Conservation (phyloP, 2,329 filamentous ascomycete species). For the Ambrosiella xylebori region DNA sequence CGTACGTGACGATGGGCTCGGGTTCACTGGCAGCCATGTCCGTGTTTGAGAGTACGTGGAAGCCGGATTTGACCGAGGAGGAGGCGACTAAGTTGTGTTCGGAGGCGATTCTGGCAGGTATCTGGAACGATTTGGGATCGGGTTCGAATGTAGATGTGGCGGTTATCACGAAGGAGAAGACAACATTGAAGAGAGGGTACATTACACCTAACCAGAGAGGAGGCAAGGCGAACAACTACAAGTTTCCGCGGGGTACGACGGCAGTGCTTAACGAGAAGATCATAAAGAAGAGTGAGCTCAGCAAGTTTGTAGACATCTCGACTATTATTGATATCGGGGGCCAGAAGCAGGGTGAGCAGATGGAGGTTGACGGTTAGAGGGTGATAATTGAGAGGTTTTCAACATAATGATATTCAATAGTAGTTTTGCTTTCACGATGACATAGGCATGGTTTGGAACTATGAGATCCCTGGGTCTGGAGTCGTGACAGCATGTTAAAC, state of each 20-base stretch:
- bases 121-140: slow-evolving; percentile 95
- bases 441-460: background rate
- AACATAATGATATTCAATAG: slow-evolving; percentile 7
- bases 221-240: slow-evolving; percentile 85
- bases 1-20: slow-evolving; percentile 97
- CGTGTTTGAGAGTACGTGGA: slow-evolving; percentile 94
- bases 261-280: slow-evolving; percentile 92
- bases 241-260: slow-evolving; percentile 81
- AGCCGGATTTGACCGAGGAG: slow-evolving; percentile 55
- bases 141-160: slow-evolving; percentile 96
- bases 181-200: slow-evolving; percentile 80
- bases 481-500: no score
- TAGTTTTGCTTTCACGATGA: background rate
- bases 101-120: slow-evolving; percentile 86
- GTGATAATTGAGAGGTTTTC: background rate
- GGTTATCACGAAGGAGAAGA: slow-evolving; percentile 90
- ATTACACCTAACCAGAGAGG: slow-evolving; percentile 83
- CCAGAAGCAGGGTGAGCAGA: slow-evolving; percentile 40
- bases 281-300: slow-evolving; percentile 83
- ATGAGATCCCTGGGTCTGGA: no score
- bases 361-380: slow-evolving; percentile 49
- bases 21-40: slow-evolving; percentile 94
- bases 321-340: slow-evolving; percentile 53
- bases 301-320: slow-evolving; percentile 83
- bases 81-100: slow-evolving; percentile 69